Conservation (phyloP, 805 yeast genomes). For the Yarrowia hollandica region DNA sequence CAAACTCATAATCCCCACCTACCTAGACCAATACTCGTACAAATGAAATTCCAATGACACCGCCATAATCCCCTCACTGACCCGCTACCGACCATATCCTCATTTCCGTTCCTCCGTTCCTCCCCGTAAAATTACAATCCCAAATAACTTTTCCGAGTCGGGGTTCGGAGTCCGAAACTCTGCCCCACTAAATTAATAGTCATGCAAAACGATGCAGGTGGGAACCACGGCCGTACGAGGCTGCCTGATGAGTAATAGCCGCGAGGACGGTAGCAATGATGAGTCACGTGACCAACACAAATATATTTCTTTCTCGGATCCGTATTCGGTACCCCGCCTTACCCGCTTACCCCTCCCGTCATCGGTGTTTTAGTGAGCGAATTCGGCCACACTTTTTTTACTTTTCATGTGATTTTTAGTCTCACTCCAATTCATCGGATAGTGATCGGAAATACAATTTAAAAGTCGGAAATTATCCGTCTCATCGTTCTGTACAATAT, state of each 20-base stretch:
- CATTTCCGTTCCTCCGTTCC: no score
- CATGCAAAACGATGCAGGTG: background rate
- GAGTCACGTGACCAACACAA: background rate
- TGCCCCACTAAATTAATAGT: no score
- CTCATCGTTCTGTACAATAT: no score
- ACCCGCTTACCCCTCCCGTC: slow-evolving; percentile 13
- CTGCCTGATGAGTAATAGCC: background rate
- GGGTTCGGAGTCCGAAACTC: background rate
- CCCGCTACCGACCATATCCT: background rate
- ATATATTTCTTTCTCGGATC: no score
- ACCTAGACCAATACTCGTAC: no score
- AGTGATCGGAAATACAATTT: background rate
- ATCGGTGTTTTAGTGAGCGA: background rate
- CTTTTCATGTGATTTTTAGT: no score
- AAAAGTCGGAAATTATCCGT: background rate
- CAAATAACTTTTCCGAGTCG: background rate
- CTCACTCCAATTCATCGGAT: no score
- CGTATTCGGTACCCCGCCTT: no score
- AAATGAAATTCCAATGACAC: no score
- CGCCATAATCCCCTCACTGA: background rate
- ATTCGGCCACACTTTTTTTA: slow-evolving; percentile 10
- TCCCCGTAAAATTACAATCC: no score
- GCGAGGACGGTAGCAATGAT: no score
- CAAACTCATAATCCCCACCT: no score
- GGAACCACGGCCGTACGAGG: background rate